Evolutionary conservation across 352 stramenopile genomes (phyloP).

Genomic region (Phytophthora palmivora): DNA sequence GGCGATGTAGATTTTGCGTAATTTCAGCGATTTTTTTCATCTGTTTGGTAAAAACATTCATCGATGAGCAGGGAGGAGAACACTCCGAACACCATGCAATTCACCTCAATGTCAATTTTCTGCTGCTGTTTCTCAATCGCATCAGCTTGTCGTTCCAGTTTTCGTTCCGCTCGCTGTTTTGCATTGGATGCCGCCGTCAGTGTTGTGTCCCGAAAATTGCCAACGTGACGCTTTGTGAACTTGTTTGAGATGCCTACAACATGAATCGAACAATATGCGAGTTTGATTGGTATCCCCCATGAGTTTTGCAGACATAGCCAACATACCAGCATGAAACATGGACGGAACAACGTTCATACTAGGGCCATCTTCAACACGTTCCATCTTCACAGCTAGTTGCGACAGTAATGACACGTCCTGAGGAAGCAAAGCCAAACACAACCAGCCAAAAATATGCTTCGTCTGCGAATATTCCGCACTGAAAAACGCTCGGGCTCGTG

Average conservation of each 20-base stretch:
- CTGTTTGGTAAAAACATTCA: slow-evolving; percentile 31
- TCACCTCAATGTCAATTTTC: slow-evolving; percentile 80
- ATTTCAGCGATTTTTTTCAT: slow-evolving; percentile 84
- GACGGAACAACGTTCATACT: slow-evolving; percentile 39
- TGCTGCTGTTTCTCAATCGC: slow-evolving; percentile 83
- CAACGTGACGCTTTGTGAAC: slow-evolving; percentile 76
- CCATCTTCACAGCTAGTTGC: slow-evolving; percentile 29
- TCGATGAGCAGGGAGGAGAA: background rate
- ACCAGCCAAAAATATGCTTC: slow-evolving; percentile 42
- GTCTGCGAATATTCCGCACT: slow-evolving; percentile 13
- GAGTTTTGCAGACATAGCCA: background rate
- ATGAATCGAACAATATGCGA: background rate
- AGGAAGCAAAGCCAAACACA: slow-evolving; percentile 17
- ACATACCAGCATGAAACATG: slow-evolving; percentile 51
- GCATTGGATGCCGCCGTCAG: slow-evolving; percentile 73
- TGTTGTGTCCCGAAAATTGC: slow-evolving; percentile 80
- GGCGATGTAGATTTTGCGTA: slow-evolving; percentile 65
- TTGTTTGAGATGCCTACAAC: slow-evolving; percentile 80
- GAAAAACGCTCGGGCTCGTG: slow-evolving; percentile 20
- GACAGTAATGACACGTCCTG: background rate
- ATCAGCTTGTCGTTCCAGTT: slow-evolving; percentile 65
- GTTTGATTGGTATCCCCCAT: background rate
- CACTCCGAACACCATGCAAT: background rate
- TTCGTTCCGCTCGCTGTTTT: slow-evolving; percentile 68
- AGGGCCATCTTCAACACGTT: slow-evolving; percentile 43